Evolutionary conservation across 2,329 filamentous ascomycete species (phyloP), one percentile per base, ranked within the genome.

Genomic region (Chrysosporium queenslandicum): DNA sequence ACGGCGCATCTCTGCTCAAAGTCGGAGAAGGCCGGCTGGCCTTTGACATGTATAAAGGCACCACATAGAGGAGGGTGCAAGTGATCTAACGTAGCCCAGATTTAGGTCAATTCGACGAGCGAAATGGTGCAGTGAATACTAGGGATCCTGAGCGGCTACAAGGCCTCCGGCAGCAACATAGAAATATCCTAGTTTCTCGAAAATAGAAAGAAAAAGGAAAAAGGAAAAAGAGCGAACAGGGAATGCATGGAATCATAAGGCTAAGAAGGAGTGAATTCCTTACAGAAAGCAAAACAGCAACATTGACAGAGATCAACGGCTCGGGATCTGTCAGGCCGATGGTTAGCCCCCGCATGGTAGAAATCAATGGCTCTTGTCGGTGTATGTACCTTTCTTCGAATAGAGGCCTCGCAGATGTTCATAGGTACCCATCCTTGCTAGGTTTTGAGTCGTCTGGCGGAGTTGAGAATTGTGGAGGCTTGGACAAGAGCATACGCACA

Each of bases 1-100:
- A 84, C 8, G 90, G 88, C 25, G 87, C 85, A 78, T 97, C 90
- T 64, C 92, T 83, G 55, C 86, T 87, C 25, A 94, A 78, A 51
- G 77, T 80, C 23, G 81, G 78, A 6, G 87, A 92, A 5, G 90
- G 89, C 49, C 90, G 81, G 4, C 91, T 94, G 18, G 81, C 77
- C 3, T 81, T 69, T 18, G 85, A 92, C 57, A 91, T 75, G 74
- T 98, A 96, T 69, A 97, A 88, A 21, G 92, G 91, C 2, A 86
- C 73, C 61, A 98, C 87, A 71, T 97, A 98, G 72, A 88, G 71
- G 60, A 89, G 68, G n/a, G 88, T 94, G 70, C 94, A 94, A 56
- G 83, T 69, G 56, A 90, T 71, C 87, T 86, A n/a, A 16, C 32
- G 4, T 7, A 2, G 39, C 21, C n/a, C 14, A 16, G 8, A 21